phyloP scores from a whole-genome alignment of 257 asterid species.

The Solanum appendiculatum region DNA sequence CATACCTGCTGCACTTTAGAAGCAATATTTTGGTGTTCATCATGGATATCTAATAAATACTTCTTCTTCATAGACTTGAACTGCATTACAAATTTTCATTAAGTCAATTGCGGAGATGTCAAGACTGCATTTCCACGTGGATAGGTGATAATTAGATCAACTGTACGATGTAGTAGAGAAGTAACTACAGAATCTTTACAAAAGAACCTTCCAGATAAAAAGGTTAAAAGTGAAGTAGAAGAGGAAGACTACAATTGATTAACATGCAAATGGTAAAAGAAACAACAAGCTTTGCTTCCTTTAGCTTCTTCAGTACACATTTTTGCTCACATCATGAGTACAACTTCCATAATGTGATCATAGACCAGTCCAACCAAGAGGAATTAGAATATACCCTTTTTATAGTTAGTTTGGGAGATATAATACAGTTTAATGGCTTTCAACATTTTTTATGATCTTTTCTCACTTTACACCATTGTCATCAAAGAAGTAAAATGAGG shows the following conservation, averaged over 20 bases:
- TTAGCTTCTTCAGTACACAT: background rate
- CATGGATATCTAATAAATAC: background rate
- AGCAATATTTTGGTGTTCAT: background rate
- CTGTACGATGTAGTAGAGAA: background rate
- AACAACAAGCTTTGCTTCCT: background rate
- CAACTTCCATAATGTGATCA: background rate
- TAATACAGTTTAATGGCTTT: background rate
- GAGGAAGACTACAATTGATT: background rate
- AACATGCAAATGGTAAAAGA: too few relatives aligned
- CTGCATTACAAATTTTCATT: background rate
- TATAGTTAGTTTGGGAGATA: background rate
- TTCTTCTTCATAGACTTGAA: background rate
- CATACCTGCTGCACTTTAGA: background rate
- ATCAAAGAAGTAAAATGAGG: background rate
- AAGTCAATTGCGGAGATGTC: background rate
- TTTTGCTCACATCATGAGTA: background rate
- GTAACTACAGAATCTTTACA: background rate
- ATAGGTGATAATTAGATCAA: background rate
- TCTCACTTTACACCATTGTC: background rate
- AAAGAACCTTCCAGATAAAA: background rate
- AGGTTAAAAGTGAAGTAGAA: background rate
- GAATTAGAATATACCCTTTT: background rate
- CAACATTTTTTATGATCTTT: background rate
- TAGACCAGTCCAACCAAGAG: background rate
- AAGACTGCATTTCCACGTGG: background rate